These are phyloP conservation scores for Aspergillus luchuensis DNA, from an alignment of 2,329 filamentous ascomycete species.

Conservation along the genomic window DNA sequence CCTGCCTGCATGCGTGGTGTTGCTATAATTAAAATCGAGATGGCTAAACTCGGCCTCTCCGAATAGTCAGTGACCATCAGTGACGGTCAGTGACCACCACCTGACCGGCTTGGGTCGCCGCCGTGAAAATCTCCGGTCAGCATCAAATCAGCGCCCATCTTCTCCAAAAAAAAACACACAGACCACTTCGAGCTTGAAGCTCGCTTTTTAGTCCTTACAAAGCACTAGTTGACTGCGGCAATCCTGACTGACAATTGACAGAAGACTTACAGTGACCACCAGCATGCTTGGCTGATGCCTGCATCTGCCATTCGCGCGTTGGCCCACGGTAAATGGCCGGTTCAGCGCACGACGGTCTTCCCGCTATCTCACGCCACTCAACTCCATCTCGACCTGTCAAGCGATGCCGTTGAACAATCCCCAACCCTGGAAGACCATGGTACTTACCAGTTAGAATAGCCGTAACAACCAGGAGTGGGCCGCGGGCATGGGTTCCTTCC, in stretches of 20 bases:
- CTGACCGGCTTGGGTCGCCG: conserved; percentile 13
- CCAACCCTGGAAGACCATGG: conserved; percentile 5
- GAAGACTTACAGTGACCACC: background rate
- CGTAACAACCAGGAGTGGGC: conserved; percentile 10
- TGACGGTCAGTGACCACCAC: conserved; percentile 28
- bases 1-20: background rate
- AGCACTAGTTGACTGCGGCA: conserved; percentile 5
- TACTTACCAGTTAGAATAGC: conserved; percentile 12
- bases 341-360: conserved; percentile 17
- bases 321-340: conserved; percentile 13
- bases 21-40: background rate
- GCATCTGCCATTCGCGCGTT: conserved; percentile 14
- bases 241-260: background rate
- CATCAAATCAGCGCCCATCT: conserved; percentile 20
- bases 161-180: conserved; percentile 13
- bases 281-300: conserved; percentile 13
- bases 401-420: conserved; percentile 12
- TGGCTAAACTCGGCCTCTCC: conserved; percentile 24
- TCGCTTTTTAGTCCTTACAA: background rate
- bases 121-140: conserved; percentile 19
- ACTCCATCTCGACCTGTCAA: conserved; percentile 26
- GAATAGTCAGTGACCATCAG: conserved; percentile 20
- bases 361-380: conserved; percentile 28
- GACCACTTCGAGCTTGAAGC: conserved; percentile 18
- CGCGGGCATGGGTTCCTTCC: conserved; percentile 11